Conservation (phyloP, 1,139 yeast genomes). For the Kurtzmaniella quercitrusa region DNA sequence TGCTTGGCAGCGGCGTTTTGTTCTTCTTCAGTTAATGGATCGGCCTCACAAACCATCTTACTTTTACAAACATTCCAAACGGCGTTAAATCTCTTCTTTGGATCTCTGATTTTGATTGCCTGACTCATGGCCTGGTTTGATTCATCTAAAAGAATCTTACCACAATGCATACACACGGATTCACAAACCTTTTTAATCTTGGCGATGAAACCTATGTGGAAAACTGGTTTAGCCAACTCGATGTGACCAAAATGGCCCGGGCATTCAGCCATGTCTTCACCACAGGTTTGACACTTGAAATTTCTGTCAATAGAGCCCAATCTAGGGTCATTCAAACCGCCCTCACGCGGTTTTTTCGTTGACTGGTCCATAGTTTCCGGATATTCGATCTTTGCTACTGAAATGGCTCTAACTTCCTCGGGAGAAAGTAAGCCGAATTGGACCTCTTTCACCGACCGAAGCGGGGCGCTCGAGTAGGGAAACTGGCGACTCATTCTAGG, state of each 20-base stretch:
- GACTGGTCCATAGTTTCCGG: conserved; percentile 99
- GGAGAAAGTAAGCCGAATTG: conserved; percentile 98
- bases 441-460: conserved; percentile 94
- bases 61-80: conserved; percentile 92
- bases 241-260: conserved; percentile 99
- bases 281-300: conserved; percentile 97
- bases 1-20: conserved; percentile 17
- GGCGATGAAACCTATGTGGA: conserved; percentile 92
- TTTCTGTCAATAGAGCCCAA: conserved; percentile 96
- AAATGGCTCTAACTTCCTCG: conserved; percentile 94
- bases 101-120: conserved; percentile 86
- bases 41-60: conserved; percentile 95
- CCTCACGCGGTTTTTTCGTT: conserved; percentile 90
- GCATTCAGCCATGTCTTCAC: conserved; percentile 98
- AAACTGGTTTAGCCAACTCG: conserved; percentile 96
- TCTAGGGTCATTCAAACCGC: conserved; percentile 96
- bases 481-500: conserved; percentile 51
- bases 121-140: conserved; percentile 82
- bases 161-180: conserved; percentile 98
- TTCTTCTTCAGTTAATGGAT: conserved; percentile 64
- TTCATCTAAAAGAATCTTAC: conserved; percentile 86
- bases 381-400: conserved; percentile 94
- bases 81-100: conserved; percentile 93
- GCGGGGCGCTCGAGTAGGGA: conserved; percentile 96
- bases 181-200: conserved; percentile 95